These are phyloP conservation scores for Fusarium sp. DNA, from an alignment of 2,329 filamentous ascomycete genomes.

Conservation along the genomic window DNA sequence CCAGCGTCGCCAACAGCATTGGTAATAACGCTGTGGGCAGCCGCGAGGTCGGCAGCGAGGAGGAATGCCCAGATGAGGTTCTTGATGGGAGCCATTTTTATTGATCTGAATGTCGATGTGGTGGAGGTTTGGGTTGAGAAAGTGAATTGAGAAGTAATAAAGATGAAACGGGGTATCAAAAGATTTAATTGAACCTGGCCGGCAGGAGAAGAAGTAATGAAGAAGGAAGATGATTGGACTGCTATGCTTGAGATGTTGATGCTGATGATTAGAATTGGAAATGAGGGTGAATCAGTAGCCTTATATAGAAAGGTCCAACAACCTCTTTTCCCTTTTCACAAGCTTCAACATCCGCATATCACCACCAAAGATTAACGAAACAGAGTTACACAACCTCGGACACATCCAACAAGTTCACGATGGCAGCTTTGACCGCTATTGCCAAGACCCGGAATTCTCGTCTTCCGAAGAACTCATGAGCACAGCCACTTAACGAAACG, in stretches of 20 bases:
- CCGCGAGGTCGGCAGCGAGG: conserved; percentile 20
- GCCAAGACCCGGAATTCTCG: conserved; percentile 22
- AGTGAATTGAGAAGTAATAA: neutral
- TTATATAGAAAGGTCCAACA: conserved; percentile 10
- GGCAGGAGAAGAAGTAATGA: conserved; percentile 10
- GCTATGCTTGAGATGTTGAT: conserved; percentile 1
- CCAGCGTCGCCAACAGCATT: conserved; percentile 67
- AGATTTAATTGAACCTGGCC: conserved; percentile 12
- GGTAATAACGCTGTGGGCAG: conserved; percentile 18
- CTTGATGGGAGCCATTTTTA: conserved; percentile 21
- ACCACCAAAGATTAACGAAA: neutral
- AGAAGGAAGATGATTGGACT: neutral
- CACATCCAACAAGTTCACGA: conserved; percentile 11
- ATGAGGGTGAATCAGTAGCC: neutral
- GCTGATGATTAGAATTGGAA: conserved; percentile 3
- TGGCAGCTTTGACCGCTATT: conserved; percentile 52
- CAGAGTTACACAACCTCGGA: conserved; percentile 9
- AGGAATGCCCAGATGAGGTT: conserved; percentile 15
- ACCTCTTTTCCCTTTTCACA: neutral
- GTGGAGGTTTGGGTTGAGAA: neutral
- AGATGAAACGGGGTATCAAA: neutral
- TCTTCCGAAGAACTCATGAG: conserved; percentile 6
- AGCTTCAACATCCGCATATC: neutral
- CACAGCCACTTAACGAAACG: conserved; percentile 27
- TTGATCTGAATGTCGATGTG: neutral